Percentiles rank a stretch among this genome's conserved stretches.
These are phyloP conservation scores for Paracoccidioides brasiliensis DNA, from an alignment of 2,329 filamentous ascomycete genomes.

Conservation along the genomic window DNA sequence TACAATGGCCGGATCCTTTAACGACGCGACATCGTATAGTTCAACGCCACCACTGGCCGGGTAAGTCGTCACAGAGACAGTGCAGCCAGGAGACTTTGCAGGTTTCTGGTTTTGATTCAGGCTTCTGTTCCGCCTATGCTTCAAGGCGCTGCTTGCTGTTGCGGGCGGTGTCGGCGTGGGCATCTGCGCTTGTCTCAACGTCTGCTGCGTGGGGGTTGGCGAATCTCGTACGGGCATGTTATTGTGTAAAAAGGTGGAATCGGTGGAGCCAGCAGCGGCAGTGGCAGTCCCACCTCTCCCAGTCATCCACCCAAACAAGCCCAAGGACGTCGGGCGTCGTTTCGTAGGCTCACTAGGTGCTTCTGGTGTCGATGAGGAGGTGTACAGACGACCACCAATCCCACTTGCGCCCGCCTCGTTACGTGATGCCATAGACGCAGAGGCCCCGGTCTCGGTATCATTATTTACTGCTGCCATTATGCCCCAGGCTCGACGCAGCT, in stretches of 20 bases:
- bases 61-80: background rate
- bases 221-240: too few relatives aligned
- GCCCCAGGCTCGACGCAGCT: background rate
- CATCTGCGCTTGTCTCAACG: too few relatives aligned
- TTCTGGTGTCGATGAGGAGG: conserved; percentile 6
- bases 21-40: background rate
- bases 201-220: too few relatives aligned
- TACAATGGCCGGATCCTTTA: background rate
- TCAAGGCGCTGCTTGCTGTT: too few relatives aligned
- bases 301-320: conserved; percentile 31
- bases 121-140: too few relatives aligned
- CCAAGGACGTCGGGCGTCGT: conserved; percentile 22
- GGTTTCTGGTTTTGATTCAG: too few relatives aligned
- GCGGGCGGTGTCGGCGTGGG: too few relatives aligned
- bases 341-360: conserved; percentile 22
- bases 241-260: background rate
- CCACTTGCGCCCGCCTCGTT: conserved; percentile 1
- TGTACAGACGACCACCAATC: background rate
- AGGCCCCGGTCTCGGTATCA: background rate
- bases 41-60: background rate
- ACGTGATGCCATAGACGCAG: background rate
- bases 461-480: background rate
- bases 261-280: background rate
- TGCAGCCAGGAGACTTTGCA: background rate
- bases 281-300: conserved; percentile 8